Percentiles rank a stretch among this genome's conserved stretches.
Evolutionary conservation across 768 basidiomycete genomes (phyloP).

Genomic region (Hygrocybe punicea): DNA sequence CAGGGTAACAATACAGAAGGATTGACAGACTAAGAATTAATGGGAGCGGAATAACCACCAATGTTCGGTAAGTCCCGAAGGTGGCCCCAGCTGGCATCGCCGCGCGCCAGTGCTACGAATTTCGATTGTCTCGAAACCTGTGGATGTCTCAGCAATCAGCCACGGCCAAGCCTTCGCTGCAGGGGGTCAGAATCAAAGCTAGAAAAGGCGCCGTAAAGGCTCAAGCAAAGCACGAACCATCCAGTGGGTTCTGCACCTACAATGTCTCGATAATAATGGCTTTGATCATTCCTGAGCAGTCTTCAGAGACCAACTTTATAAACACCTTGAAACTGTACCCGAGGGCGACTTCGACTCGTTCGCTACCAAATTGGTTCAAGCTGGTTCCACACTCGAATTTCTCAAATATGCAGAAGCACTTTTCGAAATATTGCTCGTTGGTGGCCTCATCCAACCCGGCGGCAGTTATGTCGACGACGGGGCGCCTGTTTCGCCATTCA

Average conservation of each 20-base stretch:
- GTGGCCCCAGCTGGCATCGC: neutral
- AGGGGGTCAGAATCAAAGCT: conserved; percentile 90
- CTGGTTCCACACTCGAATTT: conserved; percentile 89
- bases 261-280: neutral
- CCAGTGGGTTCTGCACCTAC: conserved; percentile 41
- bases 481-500: conserved; percentile 83
- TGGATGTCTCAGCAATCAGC: conserved; percentile 92
- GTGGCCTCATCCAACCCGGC: conserved; percentile 94
- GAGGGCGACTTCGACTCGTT: conserved; percentile 80
- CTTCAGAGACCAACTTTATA: conserved; percentile 91
- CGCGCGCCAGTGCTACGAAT: neutral
- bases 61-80: neutral
- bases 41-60: neutral
- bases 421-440: conserved; percentile 94
- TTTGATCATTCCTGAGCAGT: conserved; percentile 43
- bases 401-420: conserved; percentile 96
- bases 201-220: conserved; percentile 92
- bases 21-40: neutral
- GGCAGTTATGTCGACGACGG: conserved; percentile 87
- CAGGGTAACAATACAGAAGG: neutral
- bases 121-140: conserved; percentile 36
- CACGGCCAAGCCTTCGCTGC: conserved; percentile 82
- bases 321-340: conserved; percentile 80
- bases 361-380: conserved; percentile 80
- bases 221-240: conserved; percentile 89